Evolutionary conservation across 2,329 filamentous ascomycete genomes (phyloP), one percentile per base, ranked within the genome.

Genomic region (Juglanconis juglandina): DNA sequence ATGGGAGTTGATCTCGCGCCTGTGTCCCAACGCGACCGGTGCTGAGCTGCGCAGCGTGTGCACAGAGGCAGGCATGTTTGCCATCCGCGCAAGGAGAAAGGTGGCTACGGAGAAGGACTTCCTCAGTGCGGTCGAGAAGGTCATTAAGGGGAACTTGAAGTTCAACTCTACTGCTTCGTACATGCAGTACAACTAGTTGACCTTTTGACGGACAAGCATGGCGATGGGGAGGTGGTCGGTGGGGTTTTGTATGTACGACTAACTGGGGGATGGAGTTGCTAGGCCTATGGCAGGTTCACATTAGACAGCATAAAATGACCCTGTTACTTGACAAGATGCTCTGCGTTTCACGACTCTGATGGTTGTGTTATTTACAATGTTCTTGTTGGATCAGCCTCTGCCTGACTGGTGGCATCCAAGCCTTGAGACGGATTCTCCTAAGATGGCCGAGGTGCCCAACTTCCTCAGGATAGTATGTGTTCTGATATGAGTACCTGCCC

Each of bases 31-130:
- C 78, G 90, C 93, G 56, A 99, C 95, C 1, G 95, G 95, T 79
- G 95, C 95, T 54, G 95, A 99, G 77, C 79, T 99, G 73, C 87
- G 95, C 71, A 96, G 92, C 79, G 95, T 99, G 63, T 96, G 95
- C 68, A 99, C 95, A 8, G 95, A 99, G 77, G 94, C 95, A 1
- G 95, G 95, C 67, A 98, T 99, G 94, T 99, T 96, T 72, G 95
- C 95, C 63, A 97, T 99, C 66, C 87, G 95, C 51, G 91, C 91
- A 42, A 82, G 95, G 74, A 88, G 95, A 79, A 99, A 99, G 90
- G 92, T 99, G 14, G 95, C 95, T 0, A 94, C 93, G 1, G 95
- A 99, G 83, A 98, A 99, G 85, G 95, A 99, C 78, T 99, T 99
- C 79, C 79, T 99, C 68, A 93, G 91, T 60, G 94, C 95, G 3